phyloP scores from a whole-genome alignment of 2,329 filamentous ascomycete species.

The Aspergillus sp. region DNA sequence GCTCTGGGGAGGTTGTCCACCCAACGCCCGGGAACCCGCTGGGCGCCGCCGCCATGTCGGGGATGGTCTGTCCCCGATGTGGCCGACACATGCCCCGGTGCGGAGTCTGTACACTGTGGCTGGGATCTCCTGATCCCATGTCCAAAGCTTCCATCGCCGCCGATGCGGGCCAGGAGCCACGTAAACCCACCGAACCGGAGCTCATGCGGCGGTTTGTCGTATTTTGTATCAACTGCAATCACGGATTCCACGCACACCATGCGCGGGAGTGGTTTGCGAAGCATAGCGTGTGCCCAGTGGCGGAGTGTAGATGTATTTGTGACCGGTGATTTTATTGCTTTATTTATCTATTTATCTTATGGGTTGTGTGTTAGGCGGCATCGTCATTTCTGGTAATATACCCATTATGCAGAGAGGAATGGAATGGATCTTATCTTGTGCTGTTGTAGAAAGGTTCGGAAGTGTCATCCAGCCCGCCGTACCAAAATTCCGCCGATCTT shows the following conservation, averaged over 20 bases:
- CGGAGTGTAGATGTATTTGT: conserved; percentile 41
- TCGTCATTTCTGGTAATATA: conserved; percentile 9
- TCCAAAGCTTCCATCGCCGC: conserved; percentile 37
- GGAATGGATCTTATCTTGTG: neutral
- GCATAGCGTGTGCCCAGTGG: conserved; percentile 39
- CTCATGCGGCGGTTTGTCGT: conserved; percentile 55
- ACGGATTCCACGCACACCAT: conserved; percentile 64
- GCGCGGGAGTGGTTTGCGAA: conserved; percentile 58
- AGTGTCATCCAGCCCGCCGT: no score
- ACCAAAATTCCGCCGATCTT: no score
- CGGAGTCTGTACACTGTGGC: conserved; percentile 60
- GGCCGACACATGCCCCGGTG: conserved; percentile 63
- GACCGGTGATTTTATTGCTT: conserved; percentile 27
- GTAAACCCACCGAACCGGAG: conserved; percentile 37
- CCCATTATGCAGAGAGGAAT: conserved; percentile 4
- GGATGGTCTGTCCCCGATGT: conserved; percentile 60
- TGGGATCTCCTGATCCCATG: conserved; percentile 57
- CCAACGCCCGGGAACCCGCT: conserved; percentile 35
- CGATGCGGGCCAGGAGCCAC: conserved; percentile 27
- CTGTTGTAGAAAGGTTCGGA: no score
- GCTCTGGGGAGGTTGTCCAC: conserved; percentile 31
- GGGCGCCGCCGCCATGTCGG: conserved; percentile 36
- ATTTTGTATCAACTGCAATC: conserved; percentile 62
- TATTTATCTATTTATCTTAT: neutral
- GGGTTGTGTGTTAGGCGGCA: neutral